Percentiles rank a stretch among this genome's conserved stretches.
Evolutionary conservation across 306 rosid genomes (phyloP).

Genomic region (Prunus mira): DNA sequence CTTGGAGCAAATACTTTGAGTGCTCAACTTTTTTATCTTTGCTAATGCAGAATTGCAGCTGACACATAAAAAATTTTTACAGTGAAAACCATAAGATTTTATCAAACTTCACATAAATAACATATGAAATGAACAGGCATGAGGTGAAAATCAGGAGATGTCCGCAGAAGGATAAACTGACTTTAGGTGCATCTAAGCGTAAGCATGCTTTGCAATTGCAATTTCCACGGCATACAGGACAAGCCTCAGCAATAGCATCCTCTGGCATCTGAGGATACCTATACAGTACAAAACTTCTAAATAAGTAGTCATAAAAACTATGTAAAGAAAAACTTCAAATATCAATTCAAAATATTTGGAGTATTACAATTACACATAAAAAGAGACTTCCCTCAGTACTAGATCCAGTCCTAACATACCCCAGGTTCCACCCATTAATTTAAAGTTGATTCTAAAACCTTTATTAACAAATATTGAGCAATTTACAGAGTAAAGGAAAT

Average conservation of each 20-base stretch:
- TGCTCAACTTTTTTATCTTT: conserved; percentile 20
- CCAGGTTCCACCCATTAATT: neutral
- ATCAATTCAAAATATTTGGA: neutral
- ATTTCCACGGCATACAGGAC: conserved; percentile 74
- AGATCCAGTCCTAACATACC: neutral
- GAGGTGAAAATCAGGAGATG: neutral
- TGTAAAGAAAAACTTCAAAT: neutral
- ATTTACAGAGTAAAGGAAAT: neutral
- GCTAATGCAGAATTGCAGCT: neutral
- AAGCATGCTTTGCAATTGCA: conserved; percentile 87
- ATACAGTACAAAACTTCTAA: conserved; percentile 11
- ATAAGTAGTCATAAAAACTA: neutral
- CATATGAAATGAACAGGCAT: neutral
- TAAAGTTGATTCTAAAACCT: neutral
- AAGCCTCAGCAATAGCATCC: conserved; percentile 47
- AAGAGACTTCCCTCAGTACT: neutral
- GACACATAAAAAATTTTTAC: conserved; percentile 27
- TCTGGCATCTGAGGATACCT: conserved; percentile 66
- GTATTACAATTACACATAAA: neutral
- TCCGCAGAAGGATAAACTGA: conserved; percentile 19
- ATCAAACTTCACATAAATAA: neutral
- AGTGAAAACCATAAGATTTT: conserved; percentile 5
- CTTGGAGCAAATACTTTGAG: conserved; percentile 47
- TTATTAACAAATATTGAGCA: neutral
- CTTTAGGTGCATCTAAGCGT: conserved; percentile 37